Evolutionary conservation across 768 basidiomycete genomes (phyloP), one percentile per base, ranked within the genome.

Genomic region (Tulasnella sp.): DNA sequence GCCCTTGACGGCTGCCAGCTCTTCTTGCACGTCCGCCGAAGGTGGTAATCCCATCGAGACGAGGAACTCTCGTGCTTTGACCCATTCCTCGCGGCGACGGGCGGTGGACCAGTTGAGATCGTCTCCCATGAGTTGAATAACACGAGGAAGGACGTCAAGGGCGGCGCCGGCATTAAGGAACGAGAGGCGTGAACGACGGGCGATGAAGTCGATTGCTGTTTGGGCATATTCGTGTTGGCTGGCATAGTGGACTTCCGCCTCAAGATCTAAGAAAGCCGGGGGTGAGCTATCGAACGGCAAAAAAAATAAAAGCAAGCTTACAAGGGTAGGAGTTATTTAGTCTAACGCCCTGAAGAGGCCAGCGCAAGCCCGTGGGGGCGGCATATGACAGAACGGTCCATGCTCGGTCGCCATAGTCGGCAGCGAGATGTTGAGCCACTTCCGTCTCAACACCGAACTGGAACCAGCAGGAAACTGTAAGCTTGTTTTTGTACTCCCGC

Each of bases 371-470:
- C 0, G 93, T 95, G 3, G 90, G 88, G 71, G 90, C 86, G 1
- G 93, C 91, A 76, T 96, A 87, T 0, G 90, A 88, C 80, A 91
- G 93, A 0, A 99, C 93, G 0, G 92, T 92, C 97, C 97, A 99
- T 0, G 97, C 96, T 72, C 96, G 91, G 83, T 97, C 96, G 34
- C 97, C 97, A 81, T 99, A 99, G 80, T 91, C 93, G 74, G 93
- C 91, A n/a, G 95, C 90, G 4, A 99, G 86, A 80, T 98, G 96
- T 81, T 91, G 91, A 2, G 97, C 97, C 3, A 98, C 93, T 36
- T 97, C 96, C 0, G 92, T 91, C 77, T 94, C 93, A 29, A 97
- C 83, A 29, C 96, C 95, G 83, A 93, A 97, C 93, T 94, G 74
- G 3, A 72, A 7, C 0, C 11, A 8, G 14, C 72, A 39, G 15